Conservation (phyloP, 1,284 basidiomycete species). For the Termitomyces sp. region DNA sequence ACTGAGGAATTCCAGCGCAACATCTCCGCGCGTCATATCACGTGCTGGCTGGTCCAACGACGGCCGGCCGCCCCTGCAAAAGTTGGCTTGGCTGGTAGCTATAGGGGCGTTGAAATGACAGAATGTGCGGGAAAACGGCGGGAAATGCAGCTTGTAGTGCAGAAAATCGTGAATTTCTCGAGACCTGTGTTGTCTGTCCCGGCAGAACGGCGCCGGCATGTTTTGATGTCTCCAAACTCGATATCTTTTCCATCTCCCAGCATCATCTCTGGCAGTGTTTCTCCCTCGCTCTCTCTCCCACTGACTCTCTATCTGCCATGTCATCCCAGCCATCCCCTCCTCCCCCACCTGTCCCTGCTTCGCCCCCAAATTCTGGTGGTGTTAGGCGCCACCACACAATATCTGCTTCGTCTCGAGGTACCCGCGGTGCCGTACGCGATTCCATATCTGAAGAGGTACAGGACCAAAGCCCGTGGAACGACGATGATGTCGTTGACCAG, state of each 20-base stretch:
- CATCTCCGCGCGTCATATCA: slow-evolving; percentile 10
- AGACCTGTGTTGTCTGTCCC: neutral
- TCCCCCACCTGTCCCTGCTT: slow-evolving; percentile 31
- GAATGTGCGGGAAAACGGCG: neutral
- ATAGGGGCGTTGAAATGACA: neutral
- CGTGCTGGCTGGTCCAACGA: slow-evolving; percentile 3
- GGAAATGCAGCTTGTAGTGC: neutral
- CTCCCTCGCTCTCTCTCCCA: slow-evolving; percentile 12
- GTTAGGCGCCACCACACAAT: slow-evolving; percentile 80
- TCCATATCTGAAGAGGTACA: slow-evolving; percentile 65
- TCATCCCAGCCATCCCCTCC: slow-evolving; percentile 28
- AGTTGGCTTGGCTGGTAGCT: neutral
- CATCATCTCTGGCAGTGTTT: neutral
- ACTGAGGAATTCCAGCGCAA: no score
- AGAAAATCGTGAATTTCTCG: neutral
- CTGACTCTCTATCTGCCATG: slow-evolving; percentile 22
- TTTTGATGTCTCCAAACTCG: slow-evolving; percentile 10
- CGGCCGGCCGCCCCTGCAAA: neutral
- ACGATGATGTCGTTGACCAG: slow-evolving; percentile 71
- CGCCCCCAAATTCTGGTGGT: slow-evolving; percentile 39
- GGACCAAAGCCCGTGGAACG: slow-evolving; percentile 58
- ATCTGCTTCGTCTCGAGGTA: slow-evolving; percentile 64
- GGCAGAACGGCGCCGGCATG: slow-evolving; percentile 6
- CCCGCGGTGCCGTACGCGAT: slow-evolving; percentile 54
- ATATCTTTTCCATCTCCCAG: slow-evolving; percentile 14